Conservation (phyloP, 1,284 basidiomycete genomes). For the Quambalaria eucalypti region DNA sequence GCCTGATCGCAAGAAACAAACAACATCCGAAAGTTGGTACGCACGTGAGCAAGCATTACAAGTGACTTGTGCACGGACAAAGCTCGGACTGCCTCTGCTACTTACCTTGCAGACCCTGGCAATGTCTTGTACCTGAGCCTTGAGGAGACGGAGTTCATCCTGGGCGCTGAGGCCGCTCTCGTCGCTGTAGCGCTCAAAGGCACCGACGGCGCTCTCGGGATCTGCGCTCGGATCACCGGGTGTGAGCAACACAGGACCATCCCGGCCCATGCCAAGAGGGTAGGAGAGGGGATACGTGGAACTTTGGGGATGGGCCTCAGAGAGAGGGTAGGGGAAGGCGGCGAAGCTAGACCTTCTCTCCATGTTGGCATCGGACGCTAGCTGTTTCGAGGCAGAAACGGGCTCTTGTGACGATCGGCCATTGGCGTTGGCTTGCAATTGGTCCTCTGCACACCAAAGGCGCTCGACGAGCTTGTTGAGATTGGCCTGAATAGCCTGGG, state of each 20-base stretch:
- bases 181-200: constrained; percentile 41
- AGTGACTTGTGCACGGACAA: not conserved
- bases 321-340: constrained; percentile 38
- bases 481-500: constrained; percentile 27
- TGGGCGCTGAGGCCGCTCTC: constrained; percentile 53
- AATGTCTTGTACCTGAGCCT: constrained; percentile 82
- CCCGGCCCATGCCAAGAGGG: constrained; percentile 40
- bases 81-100: not conserved
- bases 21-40: too few relatives aligned
- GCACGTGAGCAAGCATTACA: too few relatives aligned
- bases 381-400: not conserved
- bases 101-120: constrained; percentile 73
- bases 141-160: constrained; percentile 70
- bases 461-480: constrained; percentile 28
- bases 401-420: not conserved
- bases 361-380: not conserved
- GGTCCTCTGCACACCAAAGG: constrained; percentile 35
- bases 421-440: constrained; percentile 13
- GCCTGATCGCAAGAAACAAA: constrained; percentile 51
- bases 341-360: not conserved
- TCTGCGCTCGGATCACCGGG: constrained; percentile 1
- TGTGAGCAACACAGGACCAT: constrained; percentile 40
- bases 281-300: constrained; percentile 42
- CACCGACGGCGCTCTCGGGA: constrained; percentile 35
- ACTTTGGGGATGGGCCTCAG: constrained; percentile 35